These are phyloP conservation scores for Biscutella laevigata DNA, from an alignment of 441 rosid species.

Conservation along the genomic window DNA sequence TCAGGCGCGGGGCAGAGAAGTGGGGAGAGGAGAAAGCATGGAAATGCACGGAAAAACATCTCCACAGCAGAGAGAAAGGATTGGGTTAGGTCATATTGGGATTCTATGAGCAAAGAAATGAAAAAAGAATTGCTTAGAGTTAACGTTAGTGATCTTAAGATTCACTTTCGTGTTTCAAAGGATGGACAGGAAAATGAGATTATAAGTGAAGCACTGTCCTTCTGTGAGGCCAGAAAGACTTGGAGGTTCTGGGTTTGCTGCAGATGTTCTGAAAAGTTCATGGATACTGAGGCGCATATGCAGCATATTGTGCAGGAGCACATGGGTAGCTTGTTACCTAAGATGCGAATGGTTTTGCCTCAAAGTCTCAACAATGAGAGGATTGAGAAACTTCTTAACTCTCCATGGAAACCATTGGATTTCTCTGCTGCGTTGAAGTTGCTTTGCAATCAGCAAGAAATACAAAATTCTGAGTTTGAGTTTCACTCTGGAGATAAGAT, in stretches of 20 bases:
- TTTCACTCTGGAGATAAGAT: constrained; percentile 29
- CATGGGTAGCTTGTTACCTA: constrained; percentile 60
- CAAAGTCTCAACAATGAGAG: constrained; percentile 55
- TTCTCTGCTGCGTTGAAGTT: constrained; percentile 48
- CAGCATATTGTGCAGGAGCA: constrained; percentile 78
- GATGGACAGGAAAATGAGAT: constrained; percentile 49
- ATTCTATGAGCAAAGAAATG: constrained; percentile 46
- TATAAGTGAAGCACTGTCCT: constrained; percentile 50
- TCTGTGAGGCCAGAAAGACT: constrained; percentile 46
- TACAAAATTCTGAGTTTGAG: constrained; percentile 34
- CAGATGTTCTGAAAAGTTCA: constrained; percentile 50
- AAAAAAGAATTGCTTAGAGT: constrained; percentile 58
- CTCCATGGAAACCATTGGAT: constrained; percentile 86
- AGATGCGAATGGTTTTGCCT: constrained; percentile 74
- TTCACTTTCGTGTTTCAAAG: constrained; percentile 49
- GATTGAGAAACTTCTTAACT: constrained; percentile 59
- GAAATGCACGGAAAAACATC: constrained; percentile 44
- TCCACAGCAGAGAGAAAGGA: constrained; percentile 54
- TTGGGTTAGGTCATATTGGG: constrained; percentile 59
- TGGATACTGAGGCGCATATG: constrained; percentile 53
- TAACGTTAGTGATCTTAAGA: constrained; percentile 47
- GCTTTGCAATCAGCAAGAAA: constrained; percentile 40
- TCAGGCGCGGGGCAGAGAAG: constrained; percentile 43
- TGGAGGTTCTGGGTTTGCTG: constrained; percentile 86
- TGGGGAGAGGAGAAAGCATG: constrained; percentile 60